Evolutionary conservation across 331 rosid genomes (phyloP).

Genomic region (Malus hybrid): DNA sequence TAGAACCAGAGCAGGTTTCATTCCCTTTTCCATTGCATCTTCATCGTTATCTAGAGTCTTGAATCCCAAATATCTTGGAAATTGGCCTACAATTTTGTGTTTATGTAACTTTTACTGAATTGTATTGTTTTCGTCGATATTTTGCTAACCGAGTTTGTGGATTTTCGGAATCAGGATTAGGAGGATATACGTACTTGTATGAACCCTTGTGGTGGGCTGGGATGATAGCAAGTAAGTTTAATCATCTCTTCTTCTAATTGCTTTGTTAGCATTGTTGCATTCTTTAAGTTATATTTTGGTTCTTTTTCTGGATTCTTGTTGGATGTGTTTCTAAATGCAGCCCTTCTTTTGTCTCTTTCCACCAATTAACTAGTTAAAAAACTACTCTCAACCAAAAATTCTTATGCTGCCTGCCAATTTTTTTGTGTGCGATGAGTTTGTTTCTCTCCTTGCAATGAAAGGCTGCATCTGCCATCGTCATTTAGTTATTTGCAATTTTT

Average conservation of each 20-base stretch:
- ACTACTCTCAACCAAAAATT: too few species aligned
- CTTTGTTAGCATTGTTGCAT: not conserved
- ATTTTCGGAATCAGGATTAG: constrained; percentile 45
- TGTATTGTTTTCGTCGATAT: not conserved
- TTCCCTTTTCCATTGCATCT: not conserved
- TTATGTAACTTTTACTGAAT: not conserved
- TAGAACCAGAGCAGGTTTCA: constrained; percentile 80
- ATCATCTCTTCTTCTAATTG: not conserved
- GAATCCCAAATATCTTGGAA: not conserved
- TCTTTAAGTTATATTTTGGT: not conserved
- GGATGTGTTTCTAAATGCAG: not conserved
- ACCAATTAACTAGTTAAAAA: too few species aligned
- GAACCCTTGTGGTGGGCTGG: constrained; percentile 96
- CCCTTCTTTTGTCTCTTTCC: not conserved
- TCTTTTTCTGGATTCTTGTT: not conserved
- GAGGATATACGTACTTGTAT: constrained; percentile 72
- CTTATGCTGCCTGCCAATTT: too few species aligned
- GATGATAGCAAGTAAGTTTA: constrained; percentile 72
- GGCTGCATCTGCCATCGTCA: not conserved
- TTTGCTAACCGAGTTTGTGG: not conserved
- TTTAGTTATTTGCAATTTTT: not conserved
- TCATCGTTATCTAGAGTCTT: not conserved
- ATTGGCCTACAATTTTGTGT: not conserved
- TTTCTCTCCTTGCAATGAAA: not conserved
- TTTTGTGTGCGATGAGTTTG: not conserved